Conservation (phyloP, 2,329 filamentous ascomycete species). For the Rutstroemia sp. region DNA sequence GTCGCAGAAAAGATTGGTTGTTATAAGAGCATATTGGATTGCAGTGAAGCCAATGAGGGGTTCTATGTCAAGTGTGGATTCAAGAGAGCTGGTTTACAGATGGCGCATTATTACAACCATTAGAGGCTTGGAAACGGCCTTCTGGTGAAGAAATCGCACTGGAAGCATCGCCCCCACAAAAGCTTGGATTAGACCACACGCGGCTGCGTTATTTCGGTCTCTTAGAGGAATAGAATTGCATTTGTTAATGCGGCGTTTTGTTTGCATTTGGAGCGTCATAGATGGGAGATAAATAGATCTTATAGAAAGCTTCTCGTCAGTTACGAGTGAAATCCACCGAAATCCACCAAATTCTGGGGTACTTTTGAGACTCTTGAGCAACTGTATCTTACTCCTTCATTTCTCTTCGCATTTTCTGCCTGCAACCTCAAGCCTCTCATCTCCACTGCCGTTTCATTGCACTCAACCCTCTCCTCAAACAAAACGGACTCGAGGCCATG, state of each 20-base stretch:
- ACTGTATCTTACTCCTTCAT: no score
- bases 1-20: conserved; percentile 85
- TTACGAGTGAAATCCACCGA: no score
- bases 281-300: background rate
- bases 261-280: background rate
- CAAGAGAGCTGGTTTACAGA: conserved; percentile 83
- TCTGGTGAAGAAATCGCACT: background rate
- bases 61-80: conserved; percentile 99
- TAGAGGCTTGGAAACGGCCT: background rate
- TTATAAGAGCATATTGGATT: conserved; percentile 96
- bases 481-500: background rate
- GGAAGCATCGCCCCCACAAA: no score
- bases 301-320: background rate
- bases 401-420: no score
- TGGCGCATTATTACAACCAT: conserved; percentile 79
- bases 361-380: no score
- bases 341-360: no score
- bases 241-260: background rate
- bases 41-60: conserved; percentile 90
- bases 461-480: background rate
- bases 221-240: background rate
- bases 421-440: no score
- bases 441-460: no score
- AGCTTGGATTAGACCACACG: background rate
- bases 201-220: background rate